These are phyloP conservation scores for Lasiodiplodia gonubiensis DNA, from an alignment of 2,329 filamentous ascomycete genomes.

Conservation along the genomic window DNA sequence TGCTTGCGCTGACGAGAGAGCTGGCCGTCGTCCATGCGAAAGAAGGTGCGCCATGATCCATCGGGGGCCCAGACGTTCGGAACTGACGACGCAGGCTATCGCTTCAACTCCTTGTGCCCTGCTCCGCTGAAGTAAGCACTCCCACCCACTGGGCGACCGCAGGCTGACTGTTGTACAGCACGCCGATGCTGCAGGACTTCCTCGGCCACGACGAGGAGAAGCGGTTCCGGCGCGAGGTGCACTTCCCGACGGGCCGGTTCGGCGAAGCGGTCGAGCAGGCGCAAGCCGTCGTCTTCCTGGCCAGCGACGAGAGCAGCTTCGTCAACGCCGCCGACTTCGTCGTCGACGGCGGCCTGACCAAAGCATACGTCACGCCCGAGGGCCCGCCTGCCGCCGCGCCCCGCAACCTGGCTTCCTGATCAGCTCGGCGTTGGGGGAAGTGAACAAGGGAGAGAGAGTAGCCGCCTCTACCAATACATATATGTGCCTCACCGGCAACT, in stretches of 20 bases:
- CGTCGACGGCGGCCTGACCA: constrained; percentile 94
- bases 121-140: constrained; percentile 76
- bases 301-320: constrained; percentile 86
- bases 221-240: constrained; percentile 80
- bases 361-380: constrained; percentile 46
- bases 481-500: too few species aligned
- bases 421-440: too few species aligned
- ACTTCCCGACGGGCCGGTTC: constrained; percentile 87
- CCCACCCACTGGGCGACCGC: too few species aligned
- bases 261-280: constrained; percentile 93
- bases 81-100: constrained; percentile 83
- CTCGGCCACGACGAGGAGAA: constrained; percentile 85
- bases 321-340: constrained; percentile 92
- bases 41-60: constrained; percentile 72
- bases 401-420: too few species aligned
- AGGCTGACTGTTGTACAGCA: constrained; percentile 60
- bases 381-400: too few species aligned
- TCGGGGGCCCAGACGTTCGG: constrained; percentile 89
- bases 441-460: too few species aligned
- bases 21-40: too few species aligned
- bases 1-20: constrained; percentile 55
- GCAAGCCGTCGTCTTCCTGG: constrained; percentile 84
- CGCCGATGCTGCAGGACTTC: constrained; percentile 90
- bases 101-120: constrained; percentile 90
- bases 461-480: too few species aligned